Conservation (phyloP, 345 rosid species). For the Turritis glabra region DNA sequence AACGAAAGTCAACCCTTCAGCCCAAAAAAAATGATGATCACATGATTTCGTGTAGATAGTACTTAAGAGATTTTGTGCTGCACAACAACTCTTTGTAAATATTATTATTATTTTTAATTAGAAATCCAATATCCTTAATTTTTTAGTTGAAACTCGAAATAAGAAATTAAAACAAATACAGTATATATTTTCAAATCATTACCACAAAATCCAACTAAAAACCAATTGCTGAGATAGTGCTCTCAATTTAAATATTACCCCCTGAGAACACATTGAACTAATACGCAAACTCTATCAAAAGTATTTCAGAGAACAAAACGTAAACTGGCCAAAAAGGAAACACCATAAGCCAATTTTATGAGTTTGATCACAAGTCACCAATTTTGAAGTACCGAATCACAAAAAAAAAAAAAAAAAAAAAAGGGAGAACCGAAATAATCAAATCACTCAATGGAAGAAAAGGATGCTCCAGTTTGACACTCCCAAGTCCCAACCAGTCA, state of each 20-base stretch:
- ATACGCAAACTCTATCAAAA: background rate
- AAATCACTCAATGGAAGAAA: too few relatives aligned
- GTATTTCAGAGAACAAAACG: too few relatives aligned
- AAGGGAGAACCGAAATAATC: too few relatives aligned
- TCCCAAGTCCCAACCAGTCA: too few relatives aligned
- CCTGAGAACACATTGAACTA: background rate
- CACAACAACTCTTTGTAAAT: constrained; percentile 24
- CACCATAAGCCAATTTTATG: too few relatives aligned
- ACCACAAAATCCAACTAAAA: background rate
- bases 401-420: too few relatives aligned
- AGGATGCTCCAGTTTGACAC: too few relatives aligned
- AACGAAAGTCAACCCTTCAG: constrained; percentile 14
- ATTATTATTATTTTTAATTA: background rate
- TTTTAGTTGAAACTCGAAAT: background rate
- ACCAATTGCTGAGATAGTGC: too few relatives aligned
- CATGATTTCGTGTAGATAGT: constrained; percentile 28
- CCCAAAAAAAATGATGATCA: background rate
- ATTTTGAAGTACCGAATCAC: too few relatives aligned
- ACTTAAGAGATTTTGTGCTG: background rate
- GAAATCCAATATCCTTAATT: background rate
- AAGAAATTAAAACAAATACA: background rate
- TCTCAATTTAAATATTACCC: too few relatives aligned
- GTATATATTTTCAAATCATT: background rate
- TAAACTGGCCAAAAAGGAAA: too few relatives aligned
- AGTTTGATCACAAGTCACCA: too few relatives aligned